Evolutionary conservation across 2,329 filamentous ascomycete genomes (phyloP), one percentile per base, ranked within the genome.

Genomic region (Tetracladium maxilliforme): DNA sequence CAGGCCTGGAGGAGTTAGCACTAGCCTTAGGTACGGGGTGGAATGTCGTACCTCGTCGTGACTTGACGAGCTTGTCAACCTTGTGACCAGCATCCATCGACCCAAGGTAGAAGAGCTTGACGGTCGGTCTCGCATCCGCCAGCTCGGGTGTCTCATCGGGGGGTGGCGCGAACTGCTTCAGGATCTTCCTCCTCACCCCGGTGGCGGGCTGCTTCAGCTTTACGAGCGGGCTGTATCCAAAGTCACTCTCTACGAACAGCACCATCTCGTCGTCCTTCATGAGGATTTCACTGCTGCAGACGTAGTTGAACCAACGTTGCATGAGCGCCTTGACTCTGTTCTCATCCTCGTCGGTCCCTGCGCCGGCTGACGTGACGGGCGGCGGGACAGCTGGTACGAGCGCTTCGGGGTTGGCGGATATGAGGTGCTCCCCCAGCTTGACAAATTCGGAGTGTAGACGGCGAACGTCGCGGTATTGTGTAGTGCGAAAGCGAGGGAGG

Each of bases 11-110:
- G 14, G 8, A 38, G 24, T 44, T 40, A 54, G 54, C 32, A 47
- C 10, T 10, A 15, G 16, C 21, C 14, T 18, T 16, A 21, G 16
- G 20, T 22, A 11, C 10, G 3, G 11, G 19, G 21, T 10, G 11
- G 8, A 6, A 3, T 10, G 6, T 22, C 58, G 37, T 68, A 92
- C 87, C 82, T 72, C 86, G 70, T 45, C 90, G 69, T 32, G 78
- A 72, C 55, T 93, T 95, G 36, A 98, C 90, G 17, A 95, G 68
- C 45, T 77, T 82, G 44, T 98, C 90, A 16, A 98, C 72, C 54
- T 94, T 95, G 52, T 98, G 90, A 21, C 84, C 83, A n/a, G 83
- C 73, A 46, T 95, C 90, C 83, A 98, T 92, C 6, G 83, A 77
- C 12, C 82, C 83, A 13, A 98, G 61, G 45, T 98, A 98, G 48